A percentile compares a stretch with the other conserved stretches of the same genome.
phyloP scores from a whole-genome alignment of 1,284 basidiomycete species.

The Stereum hirsutum region DNA sequence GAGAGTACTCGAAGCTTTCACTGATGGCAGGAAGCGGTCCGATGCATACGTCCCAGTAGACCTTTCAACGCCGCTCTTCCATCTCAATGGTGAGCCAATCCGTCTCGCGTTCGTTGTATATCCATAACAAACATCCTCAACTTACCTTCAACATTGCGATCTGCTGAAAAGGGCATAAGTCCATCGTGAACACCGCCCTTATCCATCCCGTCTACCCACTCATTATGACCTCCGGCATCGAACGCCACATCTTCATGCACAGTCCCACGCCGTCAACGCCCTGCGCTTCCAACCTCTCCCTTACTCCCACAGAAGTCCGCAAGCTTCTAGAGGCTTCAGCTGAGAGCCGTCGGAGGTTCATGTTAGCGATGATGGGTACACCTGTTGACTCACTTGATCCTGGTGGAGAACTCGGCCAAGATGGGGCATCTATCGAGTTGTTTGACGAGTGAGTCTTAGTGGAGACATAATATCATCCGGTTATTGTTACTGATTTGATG shows the following conservation, averaged over 20 bases:
- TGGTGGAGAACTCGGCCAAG: slow-evolving; percentile 26
- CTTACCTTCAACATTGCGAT: neutral
- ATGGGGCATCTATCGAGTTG: slow-evolving; percentile 27
- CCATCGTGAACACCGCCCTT: slow-evolving; percentile 64
- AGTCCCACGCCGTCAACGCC: slow-evolving; percentile 47
- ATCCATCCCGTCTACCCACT: slow-evolving; percentile 66
- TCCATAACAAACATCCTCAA: neutral
- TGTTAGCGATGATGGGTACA: slow-evolving; percentile 22
- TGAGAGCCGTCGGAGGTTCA: slow-evolving; percentile 22
- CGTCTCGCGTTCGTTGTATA: too few relatives aligned
- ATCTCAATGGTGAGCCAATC: slow-evolving; percentile 38
- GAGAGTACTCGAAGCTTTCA: slow-evolving; percentile 4
- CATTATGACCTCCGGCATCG: slow-evolving; percentile 62
- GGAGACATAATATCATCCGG: neutral
- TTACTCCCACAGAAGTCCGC: slow-evolving; percentile 39
- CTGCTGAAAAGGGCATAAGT: slow-evolving; percentile 62
- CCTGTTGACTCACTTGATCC: slow-evolving; percentile 17
- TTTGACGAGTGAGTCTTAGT: slow-evolving; percentile 27
- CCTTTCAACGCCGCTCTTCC: slow-evolving; percentile 44
- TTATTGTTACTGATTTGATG: neutral
- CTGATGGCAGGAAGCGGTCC: slow-evolving; percentile 2
- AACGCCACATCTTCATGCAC: slow-evolving; percentile 61
- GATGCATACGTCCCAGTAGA: slow-evolving; percentile 39
- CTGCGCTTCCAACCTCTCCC: slow-evolving; percentile 30
- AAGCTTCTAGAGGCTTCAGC: slow-evolving; percentile 22